phyloP scores from a whole-genome alignment of 306 rosid species.

The Lablab purpureus region DNA sequence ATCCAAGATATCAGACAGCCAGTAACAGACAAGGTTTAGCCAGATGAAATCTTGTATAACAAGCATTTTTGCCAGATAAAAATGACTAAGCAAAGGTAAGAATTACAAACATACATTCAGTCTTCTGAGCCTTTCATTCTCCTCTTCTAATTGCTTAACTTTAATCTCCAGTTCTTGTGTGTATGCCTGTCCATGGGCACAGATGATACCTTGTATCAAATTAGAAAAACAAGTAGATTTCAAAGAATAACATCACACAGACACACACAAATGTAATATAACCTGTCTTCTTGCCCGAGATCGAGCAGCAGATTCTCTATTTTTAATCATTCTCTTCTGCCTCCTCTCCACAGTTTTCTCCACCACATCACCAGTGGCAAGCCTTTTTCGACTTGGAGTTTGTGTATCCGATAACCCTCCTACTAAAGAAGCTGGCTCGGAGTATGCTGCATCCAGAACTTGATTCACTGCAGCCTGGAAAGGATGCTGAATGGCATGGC shows the following conservation, averaged over 20 bases:
- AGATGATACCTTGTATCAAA: background rate
- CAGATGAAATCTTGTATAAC: background rate
- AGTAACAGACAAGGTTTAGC: conserved; percentile 28
- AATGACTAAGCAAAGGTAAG: background rate
- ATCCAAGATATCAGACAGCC: conserved; percentile 12
- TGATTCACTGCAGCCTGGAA: background rate
- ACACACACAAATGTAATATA: background rate
- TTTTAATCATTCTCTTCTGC: conserved; percentile 18
- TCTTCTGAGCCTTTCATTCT: conserved; percentile 24
- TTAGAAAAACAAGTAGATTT: background rate
- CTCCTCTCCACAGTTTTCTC: conserved; percentile 24
- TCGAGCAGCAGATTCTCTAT: conserved; percentile 12
- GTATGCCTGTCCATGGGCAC: background rate
- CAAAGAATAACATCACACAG: background rate
- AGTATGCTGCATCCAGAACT: background rate
- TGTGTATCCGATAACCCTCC: background rate
- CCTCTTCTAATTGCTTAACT: conserved; percentile 1
- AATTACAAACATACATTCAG: conserved; percentile 17
- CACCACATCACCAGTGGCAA: background rate
- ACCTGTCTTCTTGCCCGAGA: conserved; percentile 18
- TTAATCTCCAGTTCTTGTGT: conserved; percentile 25
- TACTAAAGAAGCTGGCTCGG: background rate
- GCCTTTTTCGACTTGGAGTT: background rate
- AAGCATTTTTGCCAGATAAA: background rate
- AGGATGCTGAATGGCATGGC: conserved; percentile 23